Evolutionary conservation across 2,329 filamentous ascomycete genomes (phyloP).

Genomic region (Stachybotrys elegans): DNA sequence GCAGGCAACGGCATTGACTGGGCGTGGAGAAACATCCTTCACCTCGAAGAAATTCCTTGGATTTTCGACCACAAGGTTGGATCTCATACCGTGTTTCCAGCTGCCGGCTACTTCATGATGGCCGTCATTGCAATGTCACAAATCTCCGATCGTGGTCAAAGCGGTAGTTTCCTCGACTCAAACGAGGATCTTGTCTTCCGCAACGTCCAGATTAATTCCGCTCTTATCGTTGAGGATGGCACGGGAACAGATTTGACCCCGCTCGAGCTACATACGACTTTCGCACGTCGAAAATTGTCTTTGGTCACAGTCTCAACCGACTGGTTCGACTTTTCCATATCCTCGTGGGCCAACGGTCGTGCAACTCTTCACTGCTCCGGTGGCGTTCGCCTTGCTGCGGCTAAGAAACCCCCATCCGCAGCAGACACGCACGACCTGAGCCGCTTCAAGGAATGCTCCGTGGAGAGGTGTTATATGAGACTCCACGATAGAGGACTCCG

Average conservation of each 20-base stretch:
- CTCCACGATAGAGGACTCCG: background rate
- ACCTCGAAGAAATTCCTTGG: slow-evolving; percentile 27
- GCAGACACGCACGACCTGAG: background rate
- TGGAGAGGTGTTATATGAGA: background rate
- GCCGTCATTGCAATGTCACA: background rate
- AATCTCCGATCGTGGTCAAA: background rate
- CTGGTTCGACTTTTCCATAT: slow-evolving; percentile 5
- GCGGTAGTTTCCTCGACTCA: background rate
- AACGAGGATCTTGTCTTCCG: background rate
- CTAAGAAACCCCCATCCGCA: background rate
- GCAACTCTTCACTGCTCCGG: slow-evolving; percentile 2
- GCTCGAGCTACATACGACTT: slow-evolving; percentile 4
- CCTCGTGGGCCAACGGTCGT: background rate
- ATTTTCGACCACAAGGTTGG: slow-evolving; percentile 38
- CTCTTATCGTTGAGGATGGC: slow-evolving; percentile 6
- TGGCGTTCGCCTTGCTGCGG: background rate
- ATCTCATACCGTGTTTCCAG: slow-evolving; percentile 35
- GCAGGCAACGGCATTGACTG: slow-evolving; percentile 14
- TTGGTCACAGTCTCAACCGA: background rate
- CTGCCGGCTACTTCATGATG: slow-evolving; percentile 24
- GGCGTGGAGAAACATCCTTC: slow-evolving; percentile 15
- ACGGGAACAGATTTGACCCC: background rate
- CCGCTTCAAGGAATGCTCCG: background rate
- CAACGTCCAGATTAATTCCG: slow-evolving; percentile 6
- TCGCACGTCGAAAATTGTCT: slow-evolving; percentile 3